phyloP scores from a whole-genome alignment of 2,329 filamentous ascomycete species.

The Colletotrichum sp. region DNA sequence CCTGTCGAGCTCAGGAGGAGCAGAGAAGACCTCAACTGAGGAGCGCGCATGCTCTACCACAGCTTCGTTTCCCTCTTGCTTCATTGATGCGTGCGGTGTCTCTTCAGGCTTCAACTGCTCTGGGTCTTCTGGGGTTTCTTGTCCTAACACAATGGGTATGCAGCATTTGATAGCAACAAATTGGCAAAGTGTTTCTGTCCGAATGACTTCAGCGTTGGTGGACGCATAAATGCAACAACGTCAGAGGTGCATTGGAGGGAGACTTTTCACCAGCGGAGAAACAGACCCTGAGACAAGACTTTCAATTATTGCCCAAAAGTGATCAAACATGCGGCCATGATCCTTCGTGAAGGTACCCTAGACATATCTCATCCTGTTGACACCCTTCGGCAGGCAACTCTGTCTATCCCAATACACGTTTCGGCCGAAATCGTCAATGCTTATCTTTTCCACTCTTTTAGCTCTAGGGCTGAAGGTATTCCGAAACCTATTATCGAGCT shows the following conservation, averaged over 20 bases:
- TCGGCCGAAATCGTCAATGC: constrained; percentile 38
- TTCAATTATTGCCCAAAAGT: not conserved
- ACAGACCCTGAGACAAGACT: not conserved
- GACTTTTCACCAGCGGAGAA: not conserved
- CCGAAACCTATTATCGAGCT: not conserved
- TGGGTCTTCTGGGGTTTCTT: not conserved
- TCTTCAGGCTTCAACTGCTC: not conserved
- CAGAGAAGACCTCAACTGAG: not conserved
- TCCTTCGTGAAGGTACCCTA: not conserved
- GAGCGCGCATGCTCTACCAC: not conserved
- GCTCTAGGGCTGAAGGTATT: not conserved
- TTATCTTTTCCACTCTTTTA: not conserved
- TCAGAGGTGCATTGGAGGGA: not conserved
- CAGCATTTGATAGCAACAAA: not conserved
- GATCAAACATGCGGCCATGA: not conserved
- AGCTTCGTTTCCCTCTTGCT: not conserved
- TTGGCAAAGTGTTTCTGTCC: not conserved
- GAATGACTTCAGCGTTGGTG: not conserved
- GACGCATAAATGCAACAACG: not conserved
- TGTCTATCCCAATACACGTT: not conserved
- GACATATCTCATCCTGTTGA: not conserved
- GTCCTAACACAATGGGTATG: not conserved
- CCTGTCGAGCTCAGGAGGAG: not conserved
- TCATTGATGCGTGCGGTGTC: not conserved
- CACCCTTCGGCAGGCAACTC: not conserved